These are phyloP conservation scores for Thraustochytrium sp. DNA, from an alignment of 352 stramenopile species.

Conservation along the genomic window DNA sequence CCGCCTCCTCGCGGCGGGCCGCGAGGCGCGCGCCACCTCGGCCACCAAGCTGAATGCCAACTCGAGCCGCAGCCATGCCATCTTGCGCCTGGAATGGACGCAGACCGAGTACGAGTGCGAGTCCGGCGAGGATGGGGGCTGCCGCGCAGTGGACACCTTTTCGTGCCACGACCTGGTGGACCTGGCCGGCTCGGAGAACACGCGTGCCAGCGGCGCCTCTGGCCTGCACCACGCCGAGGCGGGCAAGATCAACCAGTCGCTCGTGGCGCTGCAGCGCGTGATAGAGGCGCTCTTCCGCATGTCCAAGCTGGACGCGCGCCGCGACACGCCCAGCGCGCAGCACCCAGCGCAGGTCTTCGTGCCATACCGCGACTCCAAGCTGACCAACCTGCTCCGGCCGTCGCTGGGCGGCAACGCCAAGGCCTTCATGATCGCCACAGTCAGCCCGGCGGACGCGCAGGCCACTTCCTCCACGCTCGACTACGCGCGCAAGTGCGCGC, in stretches of 20 bases:
- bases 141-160: conserved; percentile 6
- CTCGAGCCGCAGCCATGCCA: conserved; percentile 71
- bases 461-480: not conserved
- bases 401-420: conserved; percentile 67
- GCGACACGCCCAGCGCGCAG: not conserved
- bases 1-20: conserved; percentile 54
- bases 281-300: conserved; percentile 86
- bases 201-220: conserved; percentile 76
- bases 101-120: not conserved
- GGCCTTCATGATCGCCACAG: conserved; percentile 16
- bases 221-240: conserved; percentile 73
- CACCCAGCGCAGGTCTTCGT: conserved; percentile 28
- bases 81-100: conserved; percentile 63
- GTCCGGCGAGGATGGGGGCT: not conserved
- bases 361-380: conserved; percentile 56
- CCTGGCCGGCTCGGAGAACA: conserved; percentile 78
- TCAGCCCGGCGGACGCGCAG: not conserved
- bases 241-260: conserved; percentile 82
- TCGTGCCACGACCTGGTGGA: conserved; percentile 78
- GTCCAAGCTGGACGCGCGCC: not conserved
- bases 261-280: conserved; percentile 67
- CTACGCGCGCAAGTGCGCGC: not conserved
- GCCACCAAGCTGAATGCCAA: conserved; percentile 76
- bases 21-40: conserved; percentile 66
- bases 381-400: conserved; percentile 55